Evolutionary conservation across 225 moss, liverwort and hornwort species (phyloP), one percentile per base, ranked within the genome.

Genomic region (Marchantia paleacea): DNA sequence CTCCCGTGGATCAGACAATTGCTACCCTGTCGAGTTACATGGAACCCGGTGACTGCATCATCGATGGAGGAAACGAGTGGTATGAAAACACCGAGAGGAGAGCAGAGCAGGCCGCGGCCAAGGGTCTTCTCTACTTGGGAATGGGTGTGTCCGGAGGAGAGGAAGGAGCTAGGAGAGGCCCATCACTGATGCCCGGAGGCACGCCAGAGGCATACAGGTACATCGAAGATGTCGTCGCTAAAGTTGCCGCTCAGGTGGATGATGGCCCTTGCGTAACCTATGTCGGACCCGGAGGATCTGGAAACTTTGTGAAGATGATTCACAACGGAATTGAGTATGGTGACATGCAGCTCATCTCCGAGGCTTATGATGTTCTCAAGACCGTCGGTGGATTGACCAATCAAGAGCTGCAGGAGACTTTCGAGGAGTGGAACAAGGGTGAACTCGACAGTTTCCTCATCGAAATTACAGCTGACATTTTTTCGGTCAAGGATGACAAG

Each of bases 251-350:
- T 16, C 95, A 96, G 82, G 95, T 96, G 0, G 85, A 93, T 78
- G 95, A 96, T 47, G 95, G 95, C 6, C 95, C 95, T 0, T 96
- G 95, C 28, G 95, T 96, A 55, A 96, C 95, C 10, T 96, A 96
- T 49, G 93, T 96, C 0, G 95, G 95, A 7, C 86, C 81, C 2
- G 95, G 95, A 8, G 95, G 95, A 12, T 75, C 93, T 0, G 95
- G 95, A 2, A 96, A 96, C 72, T 96, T 89, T 15, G 95, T 93
- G 74, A 96, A 96, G 86, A 96, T 96, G 95, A 86, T 96, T 54
- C 95, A 96, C 87, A 96, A 96, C 71, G 95, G 95, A 7, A 96
- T 96, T 55, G 95, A 96, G 71, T 93, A 96, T 48, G 95, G 95
- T 57, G 95, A 96, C 81, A 96, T 96, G 95, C 93, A 96, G 85